Percentiles rank a stretch among this genome's conserved stretches.
phyloP scores from a whole-genome alignment of 2,329 filamentous ascomycete genomes.

The Ophioceras dolichostomum region DNA sequence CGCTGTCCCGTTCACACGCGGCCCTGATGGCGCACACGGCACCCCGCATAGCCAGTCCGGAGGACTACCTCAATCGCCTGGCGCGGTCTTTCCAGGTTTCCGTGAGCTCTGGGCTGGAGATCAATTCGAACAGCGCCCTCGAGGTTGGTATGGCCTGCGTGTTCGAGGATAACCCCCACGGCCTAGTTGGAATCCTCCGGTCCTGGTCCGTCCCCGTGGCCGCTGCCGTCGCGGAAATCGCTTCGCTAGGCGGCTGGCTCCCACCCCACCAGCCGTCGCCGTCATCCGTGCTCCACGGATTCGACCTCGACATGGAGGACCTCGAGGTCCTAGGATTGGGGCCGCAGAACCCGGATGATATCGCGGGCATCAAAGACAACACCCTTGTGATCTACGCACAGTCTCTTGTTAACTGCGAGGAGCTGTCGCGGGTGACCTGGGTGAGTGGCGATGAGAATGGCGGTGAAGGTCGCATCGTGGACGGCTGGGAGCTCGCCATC shows the following conservation, averaged over 20 bases:
- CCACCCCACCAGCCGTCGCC: slow-evolving; percentile 36
- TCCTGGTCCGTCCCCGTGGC: slow-evolving; percentile 73
- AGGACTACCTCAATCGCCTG: slow-evolving; percentile 64
- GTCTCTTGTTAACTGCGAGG: slow-evolving; percentile 44
- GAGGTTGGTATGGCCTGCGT: slow-evolving; percentile 74
- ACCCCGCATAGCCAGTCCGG: slow-evolving; percentile 30
- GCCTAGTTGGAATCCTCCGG: slow-evolving; percentile 60
- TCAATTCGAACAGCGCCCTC: slow-evolving; percentile 63
- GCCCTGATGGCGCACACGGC: slow-evolving; percentile 24
- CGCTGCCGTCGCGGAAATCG: slow-evolving; percentile 70
- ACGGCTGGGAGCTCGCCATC: slow-evolving; percentile 86
- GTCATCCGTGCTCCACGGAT: slow-evolving; percentile 16
- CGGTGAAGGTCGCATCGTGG: slow-evolving; percentile 26
- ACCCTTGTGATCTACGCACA: slow-evolving; percentile 67
- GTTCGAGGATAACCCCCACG: slow-evolving; percentile 72
- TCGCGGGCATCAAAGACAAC: slow-evolving; percentile 63
- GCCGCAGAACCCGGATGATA: slow-evolving; percentile 42
- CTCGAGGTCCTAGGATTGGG: slow-evolving; percentile 68
- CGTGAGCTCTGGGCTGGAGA: slow-evolving; percentile 57
- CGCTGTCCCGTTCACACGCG: slow-evolving; percentile 23
- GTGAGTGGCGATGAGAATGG: slow-evolving; percentile 11
- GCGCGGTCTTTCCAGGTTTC: slow-evolving; percentile 58
- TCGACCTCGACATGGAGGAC: slow-evolving; percentile 67
- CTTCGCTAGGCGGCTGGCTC: slow-evolving; percentile 74
- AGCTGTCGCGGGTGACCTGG: slow-evolving; percentile 22